phyloP scores from a whole-genome alignment of 2,329 filamentous ascomycete species.

The Trichoderma lentiforme region DNA sequence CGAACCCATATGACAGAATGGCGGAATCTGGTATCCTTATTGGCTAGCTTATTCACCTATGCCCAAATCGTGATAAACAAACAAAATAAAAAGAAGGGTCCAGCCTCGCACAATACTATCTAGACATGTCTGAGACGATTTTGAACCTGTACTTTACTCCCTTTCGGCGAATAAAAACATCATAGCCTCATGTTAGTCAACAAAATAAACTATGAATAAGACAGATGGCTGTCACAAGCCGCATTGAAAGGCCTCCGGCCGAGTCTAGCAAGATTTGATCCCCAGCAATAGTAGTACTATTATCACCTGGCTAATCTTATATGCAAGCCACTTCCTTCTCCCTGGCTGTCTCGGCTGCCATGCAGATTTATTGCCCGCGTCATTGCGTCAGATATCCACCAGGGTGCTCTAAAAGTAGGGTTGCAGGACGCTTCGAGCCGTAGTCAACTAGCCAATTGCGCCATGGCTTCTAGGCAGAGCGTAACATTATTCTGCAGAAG shows the following conservation, averaged over 20 bases:
- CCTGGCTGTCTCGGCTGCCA: neutral
- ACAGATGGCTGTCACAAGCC: neutral
- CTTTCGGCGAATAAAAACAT: neutral
- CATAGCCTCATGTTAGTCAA: neutral
- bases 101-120: neutral
- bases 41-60: neutral
- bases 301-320: neutral
- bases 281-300: neutral
- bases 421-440: neutral
- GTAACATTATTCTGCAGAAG: neutral
- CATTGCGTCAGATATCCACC: neutral
- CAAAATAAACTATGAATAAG: neutral
- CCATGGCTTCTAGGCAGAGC: neutral
- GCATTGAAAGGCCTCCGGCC: neutral
- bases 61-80: neutral
- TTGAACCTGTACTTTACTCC: neutral
- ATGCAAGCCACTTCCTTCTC: neutral
- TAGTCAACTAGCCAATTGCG: neutral
- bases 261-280: neutral
- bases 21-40: neutral
- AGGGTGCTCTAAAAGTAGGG: neutral
- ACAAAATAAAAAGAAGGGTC: neutral
- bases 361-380: neutral
- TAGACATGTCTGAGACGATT: neutral
- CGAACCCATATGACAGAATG: neutral